phyloP scores from a whole-genome alignment of 2,329 filamentous ascomycete species.

The Ophiostoma perfectum region DNA sequence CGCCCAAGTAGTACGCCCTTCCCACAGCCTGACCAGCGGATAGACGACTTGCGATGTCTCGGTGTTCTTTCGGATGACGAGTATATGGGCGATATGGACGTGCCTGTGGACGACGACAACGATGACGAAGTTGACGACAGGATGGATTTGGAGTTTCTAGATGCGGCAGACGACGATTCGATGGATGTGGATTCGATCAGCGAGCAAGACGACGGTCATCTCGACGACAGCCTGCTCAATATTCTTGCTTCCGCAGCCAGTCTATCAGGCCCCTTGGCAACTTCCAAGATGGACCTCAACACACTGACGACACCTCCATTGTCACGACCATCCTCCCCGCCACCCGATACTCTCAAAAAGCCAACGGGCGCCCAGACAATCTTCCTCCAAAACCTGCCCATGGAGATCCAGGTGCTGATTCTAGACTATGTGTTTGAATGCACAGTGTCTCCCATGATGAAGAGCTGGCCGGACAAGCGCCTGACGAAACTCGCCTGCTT shows the following conservation, averaged over 20 bases:
- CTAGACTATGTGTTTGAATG: conserved; percentile 67
- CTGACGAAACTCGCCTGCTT: conserved; percentile 62
- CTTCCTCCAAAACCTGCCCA: conserved; percentile 53
- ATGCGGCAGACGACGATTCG: conserved; percentile 22
- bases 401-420: conserved; percentile 67
- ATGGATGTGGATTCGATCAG: conserved; percentile 27
- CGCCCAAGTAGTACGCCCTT: conserved; percentile 58
- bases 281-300: conserved; percentile 7
- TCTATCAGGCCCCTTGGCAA: not conserved
- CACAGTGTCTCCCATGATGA: conserved; percentile 55
- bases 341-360: not conserved
- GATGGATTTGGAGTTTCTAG: not conserved
- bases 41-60: conserved; percentile 39
- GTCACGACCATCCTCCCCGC: not conserved
- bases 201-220: conserved; percentile 14
- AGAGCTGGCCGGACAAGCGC: conserved; percentile 54
- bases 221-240: not conserved
- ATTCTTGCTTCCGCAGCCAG: not conserved
- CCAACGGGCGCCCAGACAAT: conserved; percentile 21
- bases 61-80: conserved; percentile 32
- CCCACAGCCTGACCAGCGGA: conserved; percentile 48
- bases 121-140: not conserved
- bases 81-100: not conserved
- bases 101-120: not conserved
- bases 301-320: not conserved